Evolutionary conservation across 2,329 filamentous ascomycete genomes (phyloP).

Genomic region (Claviceps arundinis): DNA sequence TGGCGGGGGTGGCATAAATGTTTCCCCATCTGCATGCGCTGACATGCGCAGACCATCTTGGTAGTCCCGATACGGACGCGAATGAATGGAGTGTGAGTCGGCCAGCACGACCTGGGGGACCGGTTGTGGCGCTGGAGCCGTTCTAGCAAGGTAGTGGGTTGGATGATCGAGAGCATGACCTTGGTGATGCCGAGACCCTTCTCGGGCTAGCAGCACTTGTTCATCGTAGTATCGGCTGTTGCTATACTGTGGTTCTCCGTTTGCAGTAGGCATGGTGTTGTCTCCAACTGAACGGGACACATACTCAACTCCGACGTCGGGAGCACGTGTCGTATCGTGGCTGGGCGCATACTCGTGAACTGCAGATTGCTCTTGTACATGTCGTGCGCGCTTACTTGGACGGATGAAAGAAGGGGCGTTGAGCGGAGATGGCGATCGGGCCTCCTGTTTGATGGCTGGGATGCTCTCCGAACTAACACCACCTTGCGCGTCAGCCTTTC

Average conservation of each 20-base stretch:
- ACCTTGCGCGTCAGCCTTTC: constrained; percentile 37
- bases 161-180: constrained; percentile 20
- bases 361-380: constrained; percentile 26
- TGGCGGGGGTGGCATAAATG: constrained; percentile 36
- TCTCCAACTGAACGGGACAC: constrained; percentile 17
- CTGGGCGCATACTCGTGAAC: constrained; percentile 24
- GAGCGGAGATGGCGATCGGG: constrained; percentile 49
- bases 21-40: constrained; percentile 34
- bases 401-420: constrained; percentile 37
- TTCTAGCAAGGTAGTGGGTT: constrained; percentile 23
- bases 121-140: constrained; percentile 25
- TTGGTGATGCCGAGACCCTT: constrained; percentile 20
- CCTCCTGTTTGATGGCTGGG: constrained; percentile 50
- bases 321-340: constrained; percentile 26
- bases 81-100: constrained; percentile 26
- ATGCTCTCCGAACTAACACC: constrained; percentile 31
- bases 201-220: constrained; percentile 14
- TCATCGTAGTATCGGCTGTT: constrained; percentile 20
- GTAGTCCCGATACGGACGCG: constrained; percentile 31
- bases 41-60: constrained; percentile 31
- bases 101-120: constrained; percentile 29
- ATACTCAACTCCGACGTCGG: constrained; percentile 21
- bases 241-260: constrained; percentile 18
- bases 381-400: constrained; percentile 43
- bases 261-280: constrained; percentile 14